These are phyloP conservation scores for Dactylellina leptospora DNA, from an alignment of 2,329 filamentous ascomycete species.

Conservation along the genomic window DNA sequence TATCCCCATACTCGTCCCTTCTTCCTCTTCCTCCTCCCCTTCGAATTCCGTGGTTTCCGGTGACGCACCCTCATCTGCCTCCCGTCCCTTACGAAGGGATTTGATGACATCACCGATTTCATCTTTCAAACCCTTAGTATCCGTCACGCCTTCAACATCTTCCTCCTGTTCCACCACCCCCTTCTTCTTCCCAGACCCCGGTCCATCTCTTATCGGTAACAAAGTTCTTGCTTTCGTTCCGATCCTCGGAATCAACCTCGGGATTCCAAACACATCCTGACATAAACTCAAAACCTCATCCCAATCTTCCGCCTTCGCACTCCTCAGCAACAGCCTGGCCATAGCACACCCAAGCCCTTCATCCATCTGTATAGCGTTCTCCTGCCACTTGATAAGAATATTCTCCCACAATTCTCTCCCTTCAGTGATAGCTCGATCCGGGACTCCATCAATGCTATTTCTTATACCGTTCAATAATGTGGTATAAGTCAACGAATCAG, in stretches of 20 bases:
- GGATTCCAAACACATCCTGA: slow-evolving; percentile 82
- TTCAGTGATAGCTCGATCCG: slow-evolving; percentile 68
- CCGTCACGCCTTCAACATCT: slow-evolving; percentile 12
- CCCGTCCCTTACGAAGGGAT: slow-evolving; percentile 27
- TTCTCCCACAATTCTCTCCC: slow-evolving; percentile 83
- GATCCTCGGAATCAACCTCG: slow-evolving; percentile 63
- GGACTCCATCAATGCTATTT: slow-evolving; percentile 60
- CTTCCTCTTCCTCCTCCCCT: slow-evolving; percentile 34
- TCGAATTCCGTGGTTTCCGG: slow-evolving; percentile 53
- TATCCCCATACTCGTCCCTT: not conserved
- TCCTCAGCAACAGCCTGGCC: slow-evolving; percentile 77
- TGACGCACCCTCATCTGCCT: slow-evolving; percentile 20
- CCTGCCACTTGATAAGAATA: slow-evolving; percentile 77
- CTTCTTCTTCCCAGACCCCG: slow-evolving; percentile 12
- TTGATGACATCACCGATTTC: slow-evolving; percentile 45
- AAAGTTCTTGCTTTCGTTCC: slow-evolving; percentile 41
- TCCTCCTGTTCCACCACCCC: slow-evolving; percentile 9
- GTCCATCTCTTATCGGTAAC: slow-evolving; percentile 35
- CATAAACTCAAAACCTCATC: slow-evolving; percentile 77
- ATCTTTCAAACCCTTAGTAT: slow-evolving; percentile 58
- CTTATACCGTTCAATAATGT: slow-evolving; percentile 82
- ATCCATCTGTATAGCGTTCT: slow-evolving; percentile 75
- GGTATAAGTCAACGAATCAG: slow-evolving; percentile 79
- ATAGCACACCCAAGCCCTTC: slow-evolving; percentile 82
- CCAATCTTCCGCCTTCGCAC: slow-evolving; percentile 69